A percentile compares a stretch with the other conserved stretches of the same genome.
These are phyloP conservation scores for Epichloe scottii DNA, from an alignment of 2,329 filamentous ascomycete genomes.

Conservation along the genomic window DNA sequence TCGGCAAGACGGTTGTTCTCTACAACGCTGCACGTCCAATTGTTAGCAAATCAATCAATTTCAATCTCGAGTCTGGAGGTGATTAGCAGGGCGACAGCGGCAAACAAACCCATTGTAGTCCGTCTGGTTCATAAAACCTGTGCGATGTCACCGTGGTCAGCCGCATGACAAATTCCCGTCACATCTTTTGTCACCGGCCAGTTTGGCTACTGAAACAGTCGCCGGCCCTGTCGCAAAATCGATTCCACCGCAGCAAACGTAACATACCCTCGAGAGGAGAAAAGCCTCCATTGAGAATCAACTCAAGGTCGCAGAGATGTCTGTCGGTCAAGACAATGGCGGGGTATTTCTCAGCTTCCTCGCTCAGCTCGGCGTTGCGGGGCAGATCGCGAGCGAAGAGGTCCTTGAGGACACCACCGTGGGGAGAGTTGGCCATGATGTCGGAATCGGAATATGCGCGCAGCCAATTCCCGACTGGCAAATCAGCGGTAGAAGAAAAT, in stretches of 20 bases:
- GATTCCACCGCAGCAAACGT: neutral
- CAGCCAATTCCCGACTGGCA: neutral
- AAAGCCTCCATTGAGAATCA: constrained; percentile 96
- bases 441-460: neutral
- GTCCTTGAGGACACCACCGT: constrained; percentile 96
- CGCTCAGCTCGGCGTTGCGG: constrained; percentile 63
- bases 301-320: constrained; percentile 93
- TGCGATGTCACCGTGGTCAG: constrained; percentile 6
- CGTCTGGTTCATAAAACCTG: constrained; percentile 93
- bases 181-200: neutral
- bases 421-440: constrained; percentile 57
- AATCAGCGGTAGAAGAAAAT: neutral
- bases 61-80: neutral
- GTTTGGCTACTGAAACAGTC: neutral
- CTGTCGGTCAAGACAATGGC: constrained; percentile 79
- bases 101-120: constrained; percentile 79
- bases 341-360: constrained; percentile 77
- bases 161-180: neutral
- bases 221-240: neutral
- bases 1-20: constrained; percentile 74
- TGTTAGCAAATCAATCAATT: neutral
- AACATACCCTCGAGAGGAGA: constrained; percentile 84
- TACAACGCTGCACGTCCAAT: constrained; percentile 54
- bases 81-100: neutral
- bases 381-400: constrained; percentile 85